A percentile compares a stretch with the other conserved stretches of the same genome.
Conservation (phyloP, 345 rosid genomes). For the rapeseed (Brassica napus) region DNA sequence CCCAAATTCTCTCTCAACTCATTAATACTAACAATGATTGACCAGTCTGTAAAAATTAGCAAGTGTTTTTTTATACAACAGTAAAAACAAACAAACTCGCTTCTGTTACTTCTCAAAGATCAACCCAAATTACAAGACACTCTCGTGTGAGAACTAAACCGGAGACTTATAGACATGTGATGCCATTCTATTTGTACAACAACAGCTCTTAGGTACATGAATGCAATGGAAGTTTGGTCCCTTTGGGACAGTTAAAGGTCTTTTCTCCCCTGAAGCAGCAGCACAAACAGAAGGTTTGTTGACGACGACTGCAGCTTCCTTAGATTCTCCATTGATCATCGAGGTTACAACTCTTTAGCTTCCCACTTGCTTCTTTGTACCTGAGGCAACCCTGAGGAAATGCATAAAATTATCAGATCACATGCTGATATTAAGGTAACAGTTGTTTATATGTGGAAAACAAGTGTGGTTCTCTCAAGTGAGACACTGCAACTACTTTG, state of each 20-base stretch:
- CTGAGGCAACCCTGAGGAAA: constrained; percentile 45
- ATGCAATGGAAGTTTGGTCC: constrained; percentile 65
- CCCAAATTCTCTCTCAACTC: too few species aligned
- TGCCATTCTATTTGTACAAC: constrained; percentile 41
- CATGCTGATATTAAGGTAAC: not conserved
- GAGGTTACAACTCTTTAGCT: constrained; percentile 23
- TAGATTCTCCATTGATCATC: constrained; percentile 27
- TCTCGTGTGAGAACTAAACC: constrained; percentile 13
- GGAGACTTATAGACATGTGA: not conserved
- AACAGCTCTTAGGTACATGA: constrained; percentile 73
- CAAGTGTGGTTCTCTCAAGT: constrained; percentile 36
- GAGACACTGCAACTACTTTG: constrained; percentile 20
- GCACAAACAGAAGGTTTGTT: constrained; percentile 45
- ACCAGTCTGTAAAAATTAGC: not conserved
- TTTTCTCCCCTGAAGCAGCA: constrained; percentile 47
- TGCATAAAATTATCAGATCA: not conserved
- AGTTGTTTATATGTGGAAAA: not conserved
- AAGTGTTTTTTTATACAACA: not conserved
- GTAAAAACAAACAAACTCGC: not conserved
- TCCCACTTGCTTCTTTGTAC: constrained; percentile 35
- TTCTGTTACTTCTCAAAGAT: constrained; percentile 15
- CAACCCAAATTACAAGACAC: constrained; percentile 3
- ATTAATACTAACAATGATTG: not conserved
- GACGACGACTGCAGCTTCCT: constrained; percentile 33
- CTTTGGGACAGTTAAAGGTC: constrained; percentile 48